Evolutionary conservation across 2,329 filamentous ascomycete genomes (phyloP), one percentile per base, ranked within the genome.

Genomic region (Karstenula rhodostoma): DNA sequence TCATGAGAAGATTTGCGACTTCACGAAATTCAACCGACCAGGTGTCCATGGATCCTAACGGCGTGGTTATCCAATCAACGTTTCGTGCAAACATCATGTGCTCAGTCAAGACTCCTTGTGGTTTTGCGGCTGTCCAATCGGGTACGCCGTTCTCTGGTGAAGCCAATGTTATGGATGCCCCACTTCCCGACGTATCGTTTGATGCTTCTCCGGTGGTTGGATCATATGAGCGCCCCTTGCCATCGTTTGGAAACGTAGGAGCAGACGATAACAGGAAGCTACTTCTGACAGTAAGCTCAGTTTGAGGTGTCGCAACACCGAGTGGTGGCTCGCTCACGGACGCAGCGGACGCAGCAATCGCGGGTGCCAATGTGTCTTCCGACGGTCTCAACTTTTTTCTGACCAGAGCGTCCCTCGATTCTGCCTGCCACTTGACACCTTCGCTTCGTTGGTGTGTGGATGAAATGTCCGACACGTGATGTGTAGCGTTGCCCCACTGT

Each of bases 1-100:
- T 65, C 67, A 76, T 73, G 10, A 77, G 49, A 4, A 77, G 42
- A 52, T 75, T 75, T 10, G 64, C 64, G 15, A 76, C 56, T 35
- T 84, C 80, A 35, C 83, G 81, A 23, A 86, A 78, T 23, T 80
- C 75, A 5, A 74, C 53, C n/a, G 81, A 76, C 84, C 84, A 86
- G 54, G 68, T 69, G 2, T 75, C 63, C 71, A 85, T 79, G 1
- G 80, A 78, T 0, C 84, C 84, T 0, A 86, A 70, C 2, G 80
- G 77, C 1, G 83, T 85, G 13, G 69, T 69, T 3, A 73, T 73
- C 84, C 84, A 86, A 65, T 85, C 78, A 17, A 83, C 69, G 23
- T 68, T 78, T 27, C 82, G 77, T 50, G 83, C 63, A 52, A 79
- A 77, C 10, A 58, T 57, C 22, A 73, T 50, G 49, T 78, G 73